phyloP scores from a whole-genome alignment of 1,284 basidiomycete genomes.

The Phellopilus nigrolimitatus region DNA sequence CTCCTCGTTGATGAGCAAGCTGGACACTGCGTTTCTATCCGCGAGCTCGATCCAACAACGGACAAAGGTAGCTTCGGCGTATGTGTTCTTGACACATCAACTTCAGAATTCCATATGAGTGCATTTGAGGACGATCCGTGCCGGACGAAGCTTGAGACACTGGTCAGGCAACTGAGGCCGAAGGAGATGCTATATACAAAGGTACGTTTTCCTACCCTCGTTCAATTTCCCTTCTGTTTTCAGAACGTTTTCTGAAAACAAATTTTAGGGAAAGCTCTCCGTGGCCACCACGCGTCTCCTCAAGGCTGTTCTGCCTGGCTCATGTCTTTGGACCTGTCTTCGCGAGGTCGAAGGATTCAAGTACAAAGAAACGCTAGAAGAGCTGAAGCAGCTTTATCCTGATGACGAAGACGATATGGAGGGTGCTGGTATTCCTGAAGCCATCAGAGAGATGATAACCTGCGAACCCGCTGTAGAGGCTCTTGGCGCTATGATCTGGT shows the following conservation, averaged over 20 bases:
- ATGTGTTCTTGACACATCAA: constrained; percentile 93
- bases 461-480: constrained; percentile 73
- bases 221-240: background rate
- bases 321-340: constrained; percentile 85
- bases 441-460: constrained; percentile 68
- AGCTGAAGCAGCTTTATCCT: constrained; percentile 69
- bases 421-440: constrained; percentile 58
- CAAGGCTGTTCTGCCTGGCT: constrained; percentile 71
- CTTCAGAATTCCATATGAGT: constrained; percentile 92
- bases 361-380: constrained; percentile 66
- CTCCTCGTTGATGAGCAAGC: constrained; percentile 92
- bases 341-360: constrained; percentile 78
- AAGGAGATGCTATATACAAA: constrained; percentile 94
- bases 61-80: constrained; percentile 72
- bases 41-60: constrained; percentile 50
- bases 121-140: constrained; percentile 91
- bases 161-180: constrained; percentile 88
- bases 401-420: constrained; percentile 46
- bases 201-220: constrained; percentile 49
- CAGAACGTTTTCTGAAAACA: background rate
- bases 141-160: constrained; percentile 89
- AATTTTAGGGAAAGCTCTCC: constrained; percentile 70
- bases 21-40: constrained; percentile 91
- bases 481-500: constrained; percentile 87
- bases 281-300: constrained; percentile 77